Base-by-base conservation (phyloP, 768 basidiomycete species). In the Termitomyces sp. region DNA sequence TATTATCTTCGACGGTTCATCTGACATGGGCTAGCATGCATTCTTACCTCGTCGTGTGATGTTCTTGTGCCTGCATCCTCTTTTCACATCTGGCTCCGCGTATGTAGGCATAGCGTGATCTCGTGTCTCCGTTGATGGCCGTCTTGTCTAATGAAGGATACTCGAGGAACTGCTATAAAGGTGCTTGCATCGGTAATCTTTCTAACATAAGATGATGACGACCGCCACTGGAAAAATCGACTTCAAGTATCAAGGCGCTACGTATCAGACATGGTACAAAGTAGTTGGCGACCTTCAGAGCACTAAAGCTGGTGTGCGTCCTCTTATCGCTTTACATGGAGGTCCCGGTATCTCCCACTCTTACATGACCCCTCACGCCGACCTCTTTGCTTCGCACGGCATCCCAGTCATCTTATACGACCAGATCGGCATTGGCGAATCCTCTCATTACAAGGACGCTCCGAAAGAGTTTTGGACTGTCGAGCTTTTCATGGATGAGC, bases 401-500 rank as follows among this genome's bases (percentile, higher is more conserved):
- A 74, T 75, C 38, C 76, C 79, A 0, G 71, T 83, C 59, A 64
- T 83, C 43, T 72, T 83, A 64, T 83, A 83, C 59, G 82, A 82
- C 61, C 80, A 82, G 69, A 65, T 83, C 49, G 82, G 82, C 7
- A 75, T 66, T 61, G 78, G 75, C 10, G 64, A 67, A 49, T 82
- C 81, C 3, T 78, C 81, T 14, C 81, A 78, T 55, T 71, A 74
- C 0, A 72, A 64, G 3, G 70, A 73, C 57, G 76, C 74, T 43
- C 63, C 68, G 78, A 62, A 59, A 52, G 77, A 80, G 77, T 75
- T 5, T 63, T 77, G 61, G 61, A 62, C 58, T 2, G 58, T 49
- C 35, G 74, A 79, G 6, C 76, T 86, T 12, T 85, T 82, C 70
- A 66, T 81, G 59, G 78, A 78, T 47, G 81, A 86, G 71, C 78